Base-by-base conservation (phyloP, 2,329 filamentous ascomycete genomes). In the Ophiostoma angusticollis region DNA sequence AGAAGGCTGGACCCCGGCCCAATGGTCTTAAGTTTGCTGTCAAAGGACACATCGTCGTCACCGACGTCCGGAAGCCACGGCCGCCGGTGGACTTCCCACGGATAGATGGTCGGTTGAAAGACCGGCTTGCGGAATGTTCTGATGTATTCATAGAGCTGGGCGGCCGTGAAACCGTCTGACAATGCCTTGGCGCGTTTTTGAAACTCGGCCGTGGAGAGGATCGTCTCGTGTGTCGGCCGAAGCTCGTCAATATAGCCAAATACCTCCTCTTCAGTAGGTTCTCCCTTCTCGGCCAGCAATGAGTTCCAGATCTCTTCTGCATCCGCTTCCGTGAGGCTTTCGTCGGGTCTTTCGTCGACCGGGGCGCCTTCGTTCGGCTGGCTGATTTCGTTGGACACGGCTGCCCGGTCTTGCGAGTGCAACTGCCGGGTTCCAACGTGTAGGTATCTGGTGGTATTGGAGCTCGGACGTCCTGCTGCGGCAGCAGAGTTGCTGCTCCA, bases 241-340 rank as follows among this genome's bases (percentile, higher is more conserved):
- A 75, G 49, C 39, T 63, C 62, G 23, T 72, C 56, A 14, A 77
- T 64, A 41, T 70, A 67, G 4, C 53, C 50, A 35, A 58, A 50
- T 2, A 64, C 53, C 30, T 70, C 62, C 14, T 59, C 52, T 2
- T 45, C 52, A 1, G 53, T 44, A 3, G 55, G 49, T 3, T 45
- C 45, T 17, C 25, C 31, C 11, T 30, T 31, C 14, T 40, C 33
- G 22, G 24, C 29, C 1, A 45, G 31, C 21, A 42, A 24, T 17
- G 39, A 16, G 16, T 36, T 35, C 40, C 42, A 42, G 16, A 45
- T 45, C 17, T 30, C 29, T 9, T 45, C 39, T 3, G 39, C 35
- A 12, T 25, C 36, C 13, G 23, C 16, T 13, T 31, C 19, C 6
- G 35, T 17, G 6, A 31, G 27, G 2, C 12, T 16, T 17, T 41